Evolutionary conservation across 2,329 filamentous ascomycete species (phyloP), one percentile per base, ranked within the genome.

Genomic region (Penicillium sp.): DNA sequence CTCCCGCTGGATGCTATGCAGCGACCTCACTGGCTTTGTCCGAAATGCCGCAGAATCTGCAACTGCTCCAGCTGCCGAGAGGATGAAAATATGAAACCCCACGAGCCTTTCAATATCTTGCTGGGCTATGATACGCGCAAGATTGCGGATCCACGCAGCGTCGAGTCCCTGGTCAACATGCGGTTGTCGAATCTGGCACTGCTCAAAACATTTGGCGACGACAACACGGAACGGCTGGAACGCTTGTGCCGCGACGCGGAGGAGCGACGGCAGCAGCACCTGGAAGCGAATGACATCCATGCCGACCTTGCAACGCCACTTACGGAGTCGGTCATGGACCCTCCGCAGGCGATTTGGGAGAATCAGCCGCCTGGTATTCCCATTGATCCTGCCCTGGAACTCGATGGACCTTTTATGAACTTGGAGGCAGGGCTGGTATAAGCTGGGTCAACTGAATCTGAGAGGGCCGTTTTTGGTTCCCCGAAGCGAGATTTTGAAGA

Each of bases 151-250:
- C 89, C 91, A 53, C 87, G 95, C 60, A 97, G 93, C 69, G 87
- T 96, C 6, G 94, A 98, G 74, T 89, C 87, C 24, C 83, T 98
- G 22, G 92, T 98, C 9, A 92, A 98, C 72, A 97, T 97, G 75
- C 87, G 90, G 27, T 82, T 91, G 41, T 94, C 96, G 54, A 99
- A 99, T 72, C 80, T 96, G 27, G 85, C 84, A 43, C 97, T 92
- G 92, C 79, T 98, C 50, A 84, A 85, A 54, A 86, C 86, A 56
- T 80, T 78, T 31, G 79, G 77, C n/a, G 78, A 81, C 58, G 78
- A 84, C 59, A 79, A 81, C 47, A 80, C 77, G 6, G 71, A 74
- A 16, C 76, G 79, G 31, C 72, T 84, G 58, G 76, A 77, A 55
- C 78, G 77, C 58, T 80, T 82, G 31, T 77, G 79, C 53, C 79